Evolutionary conservation across 345 rosid species (phyloP).

Genomic region (Melastoma malabathricum): DNA sequence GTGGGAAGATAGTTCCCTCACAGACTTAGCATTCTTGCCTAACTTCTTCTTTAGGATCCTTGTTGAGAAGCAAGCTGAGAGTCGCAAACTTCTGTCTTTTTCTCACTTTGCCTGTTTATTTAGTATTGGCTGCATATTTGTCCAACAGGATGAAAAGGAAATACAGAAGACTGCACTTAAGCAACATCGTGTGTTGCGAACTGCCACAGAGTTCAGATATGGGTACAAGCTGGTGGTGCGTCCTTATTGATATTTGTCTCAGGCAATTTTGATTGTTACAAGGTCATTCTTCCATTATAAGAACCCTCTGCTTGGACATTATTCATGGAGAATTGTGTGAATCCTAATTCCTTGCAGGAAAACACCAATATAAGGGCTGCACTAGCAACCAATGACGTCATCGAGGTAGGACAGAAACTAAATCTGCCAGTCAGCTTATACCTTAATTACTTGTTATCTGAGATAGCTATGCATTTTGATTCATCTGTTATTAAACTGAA

Average conservation of each 20-base stretch:
- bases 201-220: slow-evolving; percentile 73
- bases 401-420: slow-evolving; percentile 42
- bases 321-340: background rate
- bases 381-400: slow-evolving; percentile 50
- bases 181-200: slow-evolving; percentile 55
- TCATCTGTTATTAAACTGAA: too few relatives aligned
- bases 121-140: background rate
- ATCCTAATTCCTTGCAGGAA: slow-evolving; percentile 31
- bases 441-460: too few relatives aligned
- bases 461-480: too few relatives aligned
- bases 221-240: slow-evolving; percentile 92
- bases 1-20: too few relatives aligned
- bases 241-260: slow-evolving; percentile 3
- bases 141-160: slow-evolving; percentile 75
- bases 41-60: too few relatives aligned
- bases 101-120: background rate
- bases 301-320: slow-evolving; percentile 1
- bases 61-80: too few relatives aligned
- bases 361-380: slow-evolving; percentile 74
- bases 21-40: too few relatives aligned
- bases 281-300: background rate
- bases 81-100: too few relatives aligned
- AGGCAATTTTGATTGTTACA: background rate
- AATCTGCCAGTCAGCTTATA: background rate
- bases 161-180: slow-evolving; percentile 76